Conservation (phyloP, 2,329 filamentous ascomycete species). For the Xylariaceae sp. region DNA sequence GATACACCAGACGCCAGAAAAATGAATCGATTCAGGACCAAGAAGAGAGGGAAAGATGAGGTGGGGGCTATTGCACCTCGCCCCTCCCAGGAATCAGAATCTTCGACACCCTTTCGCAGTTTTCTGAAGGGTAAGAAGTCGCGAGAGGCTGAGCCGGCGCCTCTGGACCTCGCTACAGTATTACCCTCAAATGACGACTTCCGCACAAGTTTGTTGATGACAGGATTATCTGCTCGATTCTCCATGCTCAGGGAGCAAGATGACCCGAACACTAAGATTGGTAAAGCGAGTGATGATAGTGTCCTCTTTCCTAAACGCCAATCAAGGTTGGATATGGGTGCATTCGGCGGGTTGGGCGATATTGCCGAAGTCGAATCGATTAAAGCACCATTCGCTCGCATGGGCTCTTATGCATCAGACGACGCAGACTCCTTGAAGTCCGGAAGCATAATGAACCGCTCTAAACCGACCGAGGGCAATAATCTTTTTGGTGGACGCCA, state of each 20-base stretch:
- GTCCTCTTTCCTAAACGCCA: slow-evolving; percentile 79
- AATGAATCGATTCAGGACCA: slow-evolving; percentile 76
- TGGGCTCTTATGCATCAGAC: slow-evolving; percentile 62
- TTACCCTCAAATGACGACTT: slow-evolving; percentile 86
- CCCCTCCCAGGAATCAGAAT: slow-evolving; percentile 53
- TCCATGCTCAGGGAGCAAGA: slow-evolving; percentile 96
- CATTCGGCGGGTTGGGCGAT: slow-evolving; percentile 59
- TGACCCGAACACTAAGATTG: slow-evolving; percentile 81
- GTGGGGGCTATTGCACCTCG: slow-evolving; percentile 43
- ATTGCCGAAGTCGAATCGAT: slow-evolving; percentile 91
- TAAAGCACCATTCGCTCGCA: slow-evolving; percentile 54
- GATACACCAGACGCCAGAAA: too few species aligned
- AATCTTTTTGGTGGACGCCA: slow-evolving; percentile 91
- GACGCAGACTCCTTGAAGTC: slow-evolving; percentile 61
- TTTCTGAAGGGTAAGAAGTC: slow-evolving; percentile 56
- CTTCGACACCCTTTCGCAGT: slow-evolving; percentile 48
- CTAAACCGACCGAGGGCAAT: slow-evolving; percentile 83
- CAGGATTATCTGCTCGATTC: slow-evolving; percentile 87
- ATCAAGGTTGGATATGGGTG: slow-evolving; percentile 73
- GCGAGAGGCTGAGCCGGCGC: slow-evolving; percentile 55
- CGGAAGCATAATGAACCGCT: slow-evolving; percentile 77
- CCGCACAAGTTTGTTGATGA: slow-evolving; percentile 93
- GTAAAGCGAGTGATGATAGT: slow-evolving; percentile 93
- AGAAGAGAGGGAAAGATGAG: slow-evolving; percentile 66
- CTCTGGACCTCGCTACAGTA: slow-evolving; percentile 69